Percentiles rank a stretch among this genome's conserved stretches.
Evolutionary conservation across 2,329 filamentous ascomycete species (phyloP).

Genomic region (Diaporthe australafricana): DNA sequence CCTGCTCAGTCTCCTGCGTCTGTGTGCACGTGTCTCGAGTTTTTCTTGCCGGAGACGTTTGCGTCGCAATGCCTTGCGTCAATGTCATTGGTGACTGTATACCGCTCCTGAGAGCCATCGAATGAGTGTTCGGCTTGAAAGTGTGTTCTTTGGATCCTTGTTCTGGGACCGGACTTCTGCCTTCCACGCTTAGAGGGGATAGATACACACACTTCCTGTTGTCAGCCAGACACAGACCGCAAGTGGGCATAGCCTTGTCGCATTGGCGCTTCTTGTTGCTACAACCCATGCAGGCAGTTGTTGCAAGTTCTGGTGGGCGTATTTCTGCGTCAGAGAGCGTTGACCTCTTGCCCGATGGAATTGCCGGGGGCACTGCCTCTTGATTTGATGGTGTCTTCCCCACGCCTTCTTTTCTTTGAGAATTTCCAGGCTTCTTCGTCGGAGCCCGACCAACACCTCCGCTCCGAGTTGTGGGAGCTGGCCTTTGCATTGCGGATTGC

Average conservation of each 20-base stretch:
- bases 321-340: neutral
- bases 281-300: conserved; percentile 19
- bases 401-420: neutral
- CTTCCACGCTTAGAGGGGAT: neutral
- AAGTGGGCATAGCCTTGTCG: conserved; percentile 16
- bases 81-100: too few relatives aligned
- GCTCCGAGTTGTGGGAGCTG: neutral
- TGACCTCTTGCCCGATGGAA: neutral
- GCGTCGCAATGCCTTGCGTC: neutral
- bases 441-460: neutral
- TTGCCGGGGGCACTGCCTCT: neutral
- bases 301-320: neutral
- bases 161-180: neutral
- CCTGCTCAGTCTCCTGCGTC: neutral
- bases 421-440: neutral
- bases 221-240: conserved; percentile 10
- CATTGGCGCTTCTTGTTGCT: conserved; percentile 19
- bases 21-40: neutral
- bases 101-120: neutral
- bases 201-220: conserved; percentile 7
- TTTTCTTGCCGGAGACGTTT: neutral
- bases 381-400: neutral
- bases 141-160: neutral
- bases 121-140: neutral
- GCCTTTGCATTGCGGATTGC: neutral